A percentile compares a stretch with the other conserved stretches of the same genome.
phyloP scores from a whole-genome alignment of 129 eudicot species.

The Lonicera japonica region DNA sequence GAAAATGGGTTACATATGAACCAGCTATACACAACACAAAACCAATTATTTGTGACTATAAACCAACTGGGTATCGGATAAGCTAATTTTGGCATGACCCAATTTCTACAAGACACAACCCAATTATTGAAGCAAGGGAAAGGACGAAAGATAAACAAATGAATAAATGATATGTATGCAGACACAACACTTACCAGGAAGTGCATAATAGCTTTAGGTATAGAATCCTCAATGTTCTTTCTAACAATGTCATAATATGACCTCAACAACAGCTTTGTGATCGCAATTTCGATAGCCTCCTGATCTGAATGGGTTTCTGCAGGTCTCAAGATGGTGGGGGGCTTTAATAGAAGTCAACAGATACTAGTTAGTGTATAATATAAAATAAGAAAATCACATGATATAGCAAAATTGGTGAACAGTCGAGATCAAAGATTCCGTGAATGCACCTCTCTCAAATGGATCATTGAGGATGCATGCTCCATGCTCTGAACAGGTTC shows the following conservation, averaged over 20 bases:
- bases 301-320: slow-evolving; percentile 77
- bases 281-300: slow-evolving; percentile 69
- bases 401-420: neutral
- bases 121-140: neutral
- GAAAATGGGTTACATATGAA: too few species aligned
- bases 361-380: slow-evolving; percentile 6
- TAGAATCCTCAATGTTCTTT: slow-evolving; percentile 88
- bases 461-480: slow-evolving; percentile 55
- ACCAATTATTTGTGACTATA: too few species aligned
- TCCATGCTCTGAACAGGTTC: slow-evolving; percentile 66
- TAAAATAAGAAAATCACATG: neutral
- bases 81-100: too few species aligned
- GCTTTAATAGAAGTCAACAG: slow-evolving; percentile 37
- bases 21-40: too few species aligned
- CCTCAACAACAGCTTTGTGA: slow-evolving; percentile 63
- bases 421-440: neutral
- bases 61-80: too few species aligned
- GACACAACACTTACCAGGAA: slow-evolving; percentile 54
- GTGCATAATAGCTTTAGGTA: slow-evolving; percentile 98
- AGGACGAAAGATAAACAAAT: neutral
- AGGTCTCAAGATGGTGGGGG: slow-evolving; percentile 84
- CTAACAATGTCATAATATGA: slow-evolving; percentile 96
- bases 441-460: slow-evolving; percentile 66
- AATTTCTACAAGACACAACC: too few species aligned
- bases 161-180: neutral